These are phyloP conservation scores for Fusarium guadeloupense DNA, from an alignment of 2,329 filamentous ascomycete species.

Conservation along the genomic window DNA sequence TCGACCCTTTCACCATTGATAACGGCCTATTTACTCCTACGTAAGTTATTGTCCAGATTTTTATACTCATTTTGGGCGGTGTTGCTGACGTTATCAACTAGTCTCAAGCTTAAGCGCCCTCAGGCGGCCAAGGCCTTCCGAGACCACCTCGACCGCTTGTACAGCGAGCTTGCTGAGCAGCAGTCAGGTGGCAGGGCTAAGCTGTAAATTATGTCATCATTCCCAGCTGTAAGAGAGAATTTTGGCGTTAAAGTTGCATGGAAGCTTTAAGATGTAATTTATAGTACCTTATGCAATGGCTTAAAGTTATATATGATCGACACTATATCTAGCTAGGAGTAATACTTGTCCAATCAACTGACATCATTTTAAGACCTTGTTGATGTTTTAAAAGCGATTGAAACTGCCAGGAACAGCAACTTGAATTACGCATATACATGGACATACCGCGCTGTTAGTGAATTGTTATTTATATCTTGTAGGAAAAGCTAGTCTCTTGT, in stretches of 20 bases:
- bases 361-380: background rate
- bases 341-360: background rate
- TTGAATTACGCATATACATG: too few species aligned
- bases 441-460: too few species aligned
- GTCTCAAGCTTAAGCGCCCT: constrained; percentile 68
- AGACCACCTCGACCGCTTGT: constrained; percentile 64
- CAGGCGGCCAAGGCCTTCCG: constrained; percentile 64
- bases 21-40: constrained; percentile 91
- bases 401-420: too few species aligned
- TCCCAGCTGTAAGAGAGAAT: background rate
- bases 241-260: constrained; percentile 15
- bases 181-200: constrained; percentile 33
- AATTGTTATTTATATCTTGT: too few species aligned
- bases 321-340: background rate
- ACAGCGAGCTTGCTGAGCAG: constrained; percentile 56
- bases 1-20: constrained; percentile 93
- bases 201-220: constrained; percentile 34
- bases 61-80: background rate
- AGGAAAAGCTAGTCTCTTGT: too few species aligned
- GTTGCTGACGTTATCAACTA: constrained; percentile 43
- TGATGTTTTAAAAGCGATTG: background rate
- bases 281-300: constrained; percentile 12
- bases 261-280: constrained; percentile 4
- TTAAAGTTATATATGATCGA: constrained; percentile 21
- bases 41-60: constrained; percentile 64